Evolutionary conservation across 257 asterid genomes (phyloP), one percentile per base, ranked within the genome.

Genomic region (Verbena officinalis): DNA sequence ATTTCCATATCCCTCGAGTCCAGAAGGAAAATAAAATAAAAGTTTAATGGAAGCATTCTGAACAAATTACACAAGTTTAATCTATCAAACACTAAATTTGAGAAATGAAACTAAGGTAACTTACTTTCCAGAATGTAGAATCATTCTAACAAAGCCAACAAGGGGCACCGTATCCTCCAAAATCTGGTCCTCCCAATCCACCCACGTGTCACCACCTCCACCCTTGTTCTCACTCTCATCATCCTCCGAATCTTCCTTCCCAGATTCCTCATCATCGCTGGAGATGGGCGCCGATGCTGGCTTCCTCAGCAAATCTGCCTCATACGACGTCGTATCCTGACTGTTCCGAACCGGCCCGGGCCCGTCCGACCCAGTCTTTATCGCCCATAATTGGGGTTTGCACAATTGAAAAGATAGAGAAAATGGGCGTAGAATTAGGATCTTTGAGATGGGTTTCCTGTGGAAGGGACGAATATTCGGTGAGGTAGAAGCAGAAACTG

Each of bases 151-250:
- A 55, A 86, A 85, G 0, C 92, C 91, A 48, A 94, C 98, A 34
- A 90, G 91, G 7, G 99, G 99, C 31, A 83, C 95, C 14, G 99
- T 94, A 36, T 86, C 96, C 85, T 82, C 93, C 79, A 94, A 85
- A 81, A 94, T 94, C 84, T 74, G 86, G 71, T 94, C 96, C 75
- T 94, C 99, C 96, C 96, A 90, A 71, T 94, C 96, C 34, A 94
- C 82, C 96, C 89, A 81, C 60, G 77, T 68, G 39, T 72, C 85
- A 58, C 69, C 86, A 53, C 69, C 85, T 62, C 81, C 86, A 10
- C 75, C 76, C 14, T 69, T 68, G 39, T 64, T 67, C 70, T 46
- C 84, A 44, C 59, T 20, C 15, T 73, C 79, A 53, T 64, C 80
- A 31, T 65, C 78, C 9, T 51, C 61, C 59, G 71, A 68, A 4